Evolutionary conservation across 768 basidiomycete genomes (phyloP).

Genomic region (Sarcodon sp.): DNA sequence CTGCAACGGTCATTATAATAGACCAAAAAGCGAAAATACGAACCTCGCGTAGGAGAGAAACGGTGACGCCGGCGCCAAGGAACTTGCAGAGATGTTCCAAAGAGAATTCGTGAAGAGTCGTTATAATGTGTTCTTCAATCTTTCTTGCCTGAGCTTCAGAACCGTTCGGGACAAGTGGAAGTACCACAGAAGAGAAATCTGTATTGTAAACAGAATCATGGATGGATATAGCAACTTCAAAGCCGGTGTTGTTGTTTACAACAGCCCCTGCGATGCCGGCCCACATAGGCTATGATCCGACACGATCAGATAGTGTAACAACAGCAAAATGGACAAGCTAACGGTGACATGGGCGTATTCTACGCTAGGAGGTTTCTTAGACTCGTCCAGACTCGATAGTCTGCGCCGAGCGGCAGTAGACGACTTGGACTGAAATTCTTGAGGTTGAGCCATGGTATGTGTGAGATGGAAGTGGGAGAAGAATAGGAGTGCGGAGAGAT

Average conservation of each 20-base stretch:
- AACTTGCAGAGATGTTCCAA: slow-evolving; percentile 77
- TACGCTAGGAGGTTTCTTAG: slow-evolving; percentile 39
- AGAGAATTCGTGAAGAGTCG: slow-evolving; percentile 60
- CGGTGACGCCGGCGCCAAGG: slow-evolving; percentile 70
- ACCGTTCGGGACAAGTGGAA: slow-evolving; percentile 39
- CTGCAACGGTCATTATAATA: slow-evolving; percentile 11
- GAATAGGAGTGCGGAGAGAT: slow-evolving; percentile 1
- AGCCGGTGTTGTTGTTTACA: slow-evolving; percentile 43
- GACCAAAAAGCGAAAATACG: slow-evolving; percentile 4
- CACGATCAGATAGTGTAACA: slow-evolving; percentile 9
- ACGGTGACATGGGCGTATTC: slow-evolving; percentile 58
- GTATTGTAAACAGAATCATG: slow-evolving; percentile 82
- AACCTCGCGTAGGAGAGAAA: slow-evolving; percentile 59
- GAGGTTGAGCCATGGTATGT: slow-evolving; percentile 19
- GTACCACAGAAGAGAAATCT: slow-evolving; percentile 49
- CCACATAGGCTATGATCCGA: slow-evolving; percentile 68
- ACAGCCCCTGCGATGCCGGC: slow-evolving; percentile 61
- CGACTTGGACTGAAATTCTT: slow-evolving; percentile 49
- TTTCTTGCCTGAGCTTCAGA: slow-evolving; percentile 41
- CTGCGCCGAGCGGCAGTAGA: slow-evolving; percentile 53
- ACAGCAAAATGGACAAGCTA: slow-evolving; percentile 15
- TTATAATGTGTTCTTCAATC: slow-evolving; percentile 52
- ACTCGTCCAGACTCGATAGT: slow-evolving; percentile 43
- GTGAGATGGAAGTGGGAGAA: slow-evolving; percentile 10
- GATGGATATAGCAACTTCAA: slow-evolving; percentile 66